phyloP scores from a whole-genome alignment of 495 filamentous ascomycete species.

The Xylaria scruposa region DNA sequence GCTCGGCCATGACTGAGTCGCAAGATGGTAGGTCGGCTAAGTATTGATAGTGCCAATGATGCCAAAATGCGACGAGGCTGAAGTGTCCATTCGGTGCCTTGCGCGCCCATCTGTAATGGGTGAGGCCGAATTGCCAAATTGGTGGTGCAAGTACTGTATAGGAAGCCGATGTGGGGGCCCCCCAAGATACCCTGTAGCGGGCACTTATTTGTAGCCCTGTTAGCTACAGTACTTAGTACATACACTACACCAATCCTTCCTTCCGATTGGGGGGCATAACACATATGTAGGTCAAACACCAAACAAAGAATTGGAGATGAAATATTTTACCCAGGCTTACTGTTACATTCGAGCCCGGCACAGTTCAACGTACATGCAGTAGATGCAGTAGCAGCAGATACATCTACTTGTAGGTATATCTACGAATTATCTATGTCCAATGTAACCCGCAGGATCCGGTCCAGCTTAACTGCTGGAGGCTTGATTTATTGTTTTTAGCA shows the following conservation, averaged over 20 bases:
- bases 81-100: neutral
- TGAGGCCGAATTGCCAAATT: neutral
- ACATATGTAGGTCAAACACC: neutral
- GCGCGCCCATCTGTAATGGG: neutral
- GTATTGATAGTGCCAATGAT: no score
- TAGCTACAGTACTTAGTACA: no score
- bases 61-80: slow-evolving; percentile 13
- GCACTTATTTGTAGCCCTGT: neutral
- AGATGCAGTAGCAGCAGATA: no score
- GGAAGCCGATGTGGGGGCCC: neutral
- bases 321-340: neutral
- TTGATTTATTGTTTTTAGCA: no score
- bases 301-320: neutral
- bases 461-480: no score
- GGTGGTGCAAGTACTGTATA: neutral
- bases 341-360: neutral
- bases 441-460: slow-evolving; percentile 11
- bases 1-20: slow-evolving; percentile 43
- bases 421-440: no score
- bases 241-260: neutral
- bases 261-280: neutral
- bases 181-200: neutral
- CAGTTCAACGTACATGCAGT: neutral
- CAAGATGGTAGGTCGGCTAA: no score
- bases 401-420: no score